Percentiles rank a stretch among this genome's conserved stretches.
phyloP scores from a whole-genome alignment of 352 stramenopile genomes.

The Phytophthora hibernalis region DNA sequence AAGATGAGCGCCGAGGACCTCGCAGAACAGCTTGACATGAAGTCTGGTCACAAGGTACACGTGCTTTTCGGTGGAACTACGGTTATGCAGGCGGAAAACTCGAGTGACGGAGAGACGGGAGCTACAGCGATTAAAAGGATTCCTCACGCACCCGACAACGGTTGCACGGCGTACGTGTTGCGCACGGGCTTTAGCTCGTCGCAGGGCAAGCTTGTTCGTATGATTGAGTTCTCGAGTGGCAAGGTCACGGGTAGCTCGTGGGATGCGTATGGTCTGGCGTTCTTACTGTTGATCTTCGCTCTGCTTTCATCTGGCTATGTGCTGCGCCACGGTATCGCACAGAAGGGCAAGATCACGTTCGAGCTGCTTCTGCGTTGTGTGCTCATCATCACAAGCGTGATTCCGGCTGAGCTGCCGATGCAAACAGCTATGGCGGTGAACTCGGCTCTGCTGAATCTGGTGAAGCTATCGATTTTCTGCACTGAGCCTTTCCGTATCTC shows the following conservation, averaged over 20 bases:
- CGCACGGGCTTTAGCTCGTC: conserved; percentile 98
- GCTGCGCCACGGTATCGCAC: conserved; percentile 85
- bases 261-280: conserved; percentile 97
- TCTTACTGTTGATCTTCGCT: conserved; percentile 97
- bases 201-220: conserved; percentile 98
- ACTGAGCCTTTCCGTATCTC: conserved; percentile 99
- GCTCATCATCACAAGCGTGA: conserved; percentile 99
- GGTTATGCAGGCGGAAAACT: conserved; percentile 86
- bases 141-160: conserved; percentile 88
- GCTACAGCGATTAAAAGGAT: conserved; percentile 43
- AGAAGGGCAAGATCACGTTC: conserved; percentile 94
- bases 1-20: conserved; percentile 84
- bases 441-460: conserved; percentile 94
- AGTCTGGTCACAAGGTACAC: conserved; percentile 89
- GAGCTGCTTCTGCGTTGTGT: conserved; percentile 97
- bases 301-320: conserved; percentile 95
- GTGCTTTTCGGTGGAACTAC: conserved; percentile 95
- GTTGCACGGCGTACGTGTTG: conserved; percentile 95
- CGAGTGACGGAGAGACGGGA: conserved; percentile 31
- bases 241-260: conserved; percentile 95
- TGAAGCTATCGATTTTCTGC: conserved; percentile 97
- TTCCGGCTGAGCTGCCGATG: conserved; percentile 98
- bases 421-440: conserved; percentile 98
- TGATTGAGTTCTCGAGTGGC: conserved; percentile 98
- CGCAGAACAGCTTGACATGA: conserved; percentile 83